Evolutionary conservation across 1,284 basidiomycete genomes (phyloP), one percentile per base, ranked within the genome.

Genomic region (Rhodotorula sp.): DNA sequence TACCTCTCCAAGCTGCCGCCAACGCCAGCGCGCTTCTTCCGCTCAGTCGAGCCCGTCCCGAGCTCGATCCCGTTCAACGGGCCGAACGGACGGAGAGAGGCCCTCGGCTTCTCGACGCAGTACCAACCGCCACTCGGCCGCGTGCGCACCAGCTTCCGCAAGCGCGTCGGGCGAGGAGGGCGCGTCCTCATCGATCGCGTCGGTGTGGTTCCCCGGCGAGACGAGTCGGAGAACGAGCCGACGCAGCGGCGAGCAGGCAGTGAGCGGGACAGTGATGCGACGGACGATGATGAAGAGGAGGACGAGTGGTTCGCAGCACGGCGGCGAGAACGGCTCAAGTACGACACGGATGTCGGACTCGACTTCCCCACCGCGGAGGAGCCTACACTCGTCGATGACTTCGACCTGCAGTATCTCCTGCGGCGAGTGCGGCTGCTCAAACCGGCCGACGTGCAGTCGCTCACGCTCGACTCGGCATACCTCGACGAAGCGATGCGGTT

Each of bases 81-180:
- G 2, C 17, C 72, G 44, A 52, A 67, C 44, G 70, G 66, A 5
- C 61, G 64, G 46, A n/a, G 45, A 55, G 74, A 75, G 46, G 63
- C 68, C 34, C 61, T 75, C 60, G 74, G 71, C 2, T 79, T 79
- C 66, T 74, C 74, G 46, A 55, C 68, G 45, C 55, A 65, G 56
- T 70, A 72, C 57, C 73, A 77, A 44, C 70, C 73, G 17, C 72
- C 74, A 49, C 50, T 77, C 13, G 76, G 77, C 10, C 65, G 66
- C 41, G 73, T 77, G 3, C 78, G 84, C 67, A 85, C 85, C 65
- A 83, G 90, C 17, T 86, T 92, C 71, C 90, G 93, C 68, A 79
- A 90, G 61, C 89, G 93, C 16, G 81, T 86, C 68, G 93, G 92
- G 12, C 90, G 93, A 71, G 91, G 91, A 57, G 93, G 94, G 7